Evolutionary conservation across 768 basidiomycete genomes (phyloP), one percentile per base, ranked within the genome.

Genomic region (Lactarius tabidus): DNA sequence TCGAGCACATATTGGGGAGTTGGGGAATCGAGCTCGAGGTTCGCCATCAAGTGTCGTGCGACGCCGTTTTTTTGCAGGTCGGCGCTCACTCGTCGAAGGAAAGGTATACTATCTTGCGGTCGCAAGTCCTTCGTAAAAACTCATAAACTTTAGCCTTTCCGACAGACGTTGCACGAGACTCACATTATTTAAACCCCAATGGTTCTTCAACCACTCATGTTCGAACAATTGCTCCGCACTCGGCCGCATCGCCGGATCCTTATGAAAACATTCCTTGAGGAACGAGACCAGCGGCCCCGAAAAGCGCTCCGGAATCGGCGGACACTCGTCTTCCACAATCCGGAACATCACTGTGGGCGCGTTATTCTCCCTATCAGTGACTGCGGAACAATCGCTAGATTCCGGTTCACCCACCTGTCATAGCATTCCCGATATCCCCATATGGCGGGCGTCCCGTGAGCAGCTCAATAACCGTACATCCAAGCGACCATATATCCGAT

Each of bases 401-500:
- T 45, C 38, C 31, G 51, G 8, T 6, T 15, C 6, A 67, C 71
- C 61, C 70, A 93, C 93, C 94, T 10, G 93, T 87, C 91, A 97
- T 93, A 74, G 85, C 86, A 72, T 96, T 96, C 26, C 84, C 78
- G 66, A 97, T 87, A 41, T 98, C 93, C 26, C 88, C 85, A 72
- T 96, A 98, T 0, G 96, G 96, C 4, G 96, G 96, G 35, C 85
- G 81, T 2, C 95, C 96, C 7, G 94, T 96, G 68, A 98, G 79
- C 29, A 99, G 82, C 76, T 99, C 96, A 70, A 96, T 87, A 70
- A 98, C 87, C 3, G 95, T 98, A 72, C 95, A 97, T 1, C 87
- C 96, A 68, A 98, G 76, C 0, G 94, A 96, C 95, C 95, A 97
- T 38, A 97, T 95, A 73, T 97, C 95, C 35, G 92, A 89, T 71